A percentile compares a stretch with the other conserved stretches of the same genome.
Evolutionary conservation across 305 asterid genomes (phyloP).

Genomic region (Withania somnifera): DNA sequence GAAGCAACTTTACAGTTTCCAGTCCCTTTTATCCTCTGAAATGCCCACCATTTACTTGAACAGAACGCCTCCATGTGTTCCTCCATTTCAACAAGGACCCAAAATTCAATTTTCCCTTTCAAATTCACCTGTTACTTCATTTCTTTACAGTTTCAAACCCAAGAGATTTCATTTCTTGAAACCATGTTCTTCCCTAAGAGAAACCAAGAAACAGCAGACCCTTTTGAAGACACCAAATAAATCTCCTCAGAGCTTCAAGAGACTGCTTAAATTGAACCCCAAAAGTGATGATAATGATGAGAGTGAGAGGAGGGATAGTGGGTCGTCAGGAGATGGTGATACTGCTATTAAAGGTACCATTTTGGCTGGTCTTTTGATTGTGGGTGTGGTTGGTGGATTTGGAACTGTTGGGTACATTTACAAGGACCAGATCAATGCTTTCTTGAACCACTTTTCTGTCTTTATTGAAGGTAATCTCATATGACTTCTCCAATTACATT

Average conservation of each 20-base stretch:
- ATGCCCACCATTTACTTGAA: slow-evolving; percentile 20
- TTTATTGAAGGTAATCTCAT: slow-evolving; percentile 62
- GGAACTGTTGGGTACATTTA: slow-evolving; percentile 75
- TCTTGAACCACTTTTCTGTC: slow-evolving; percentile 73
- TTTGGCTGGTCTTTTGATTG: slow-evolving; percentile 80
- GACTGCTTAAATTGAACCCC: slow-evolving; percentile 43
- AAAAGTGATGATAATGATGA: slow-evolving; percentile 26
- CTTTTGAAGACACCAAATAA: slow-evolving; percentile 42
- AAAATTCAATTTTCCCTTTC: slow-evolving; percentile 10
- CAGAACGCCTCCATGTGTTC: slow-evolving; percentile 11
- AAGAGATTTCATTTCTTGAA: slow-evolving; percentile 59
- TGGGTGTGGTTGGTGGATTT: slow-evolving; percentile 83
- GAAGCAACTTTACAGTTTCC: not conserved
- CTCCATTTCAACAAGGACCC: slow-evolving; percentile 2
- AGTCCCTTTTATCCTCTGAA: slow-evolving; percentile 1
- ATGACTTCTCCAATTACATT: not conserved
- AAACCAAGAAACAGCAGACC: slow-evolving; percentile 58
- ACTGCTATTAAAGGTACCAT: slow-evolving; percentile 70
- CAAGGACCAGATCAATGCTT: slow-evolving; percentile 75
- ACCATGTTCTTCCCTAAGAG: slow-evolving; percentile 71
- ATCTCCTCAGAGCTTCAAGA: slow-evolving; percentile 41
- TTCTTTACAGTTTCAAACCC: slow-evolving; percentile 40
- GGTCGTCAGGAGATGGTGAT: slow-evolving; percentile 3
- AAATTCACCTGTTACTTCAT: slow-evolving; percentile 16
- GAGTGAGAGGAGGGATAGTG: slow-evolving; percentile 4